A percentile compares a stretch with the other conserved stretches of the same genome.
Conservation (phyloP, 306 rosid genomes). For the Crotalaria pallida region DNA sequence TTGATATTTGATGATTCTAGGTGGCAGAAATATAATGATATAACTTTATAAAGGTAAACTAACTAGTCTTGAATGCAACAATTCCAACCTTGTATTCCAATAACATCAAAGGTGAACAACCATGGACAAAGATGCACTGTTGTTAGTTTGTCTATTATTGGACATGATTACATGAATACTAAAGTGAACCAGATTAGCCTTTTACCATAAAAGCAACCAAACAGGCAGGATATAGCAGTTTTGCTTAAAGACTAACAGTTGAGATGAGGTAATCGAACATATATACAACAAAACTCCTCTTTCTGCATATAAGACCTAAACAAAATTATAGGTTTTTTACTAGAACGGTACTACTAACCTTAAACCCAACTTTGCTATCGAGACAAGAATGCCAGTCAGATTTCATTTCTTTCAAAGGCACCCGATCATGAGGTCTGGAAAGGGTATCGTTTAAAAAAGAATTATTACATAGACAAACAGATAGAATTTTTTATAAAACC, state of each 20-base stretch:
- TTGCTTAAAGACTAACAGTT: background rate
- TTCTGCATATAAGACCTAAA: background rate
- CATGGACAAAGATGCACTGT: background rate
- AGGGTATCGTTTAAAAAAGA: background rate
- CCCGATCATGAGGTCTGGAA: constrained; percentile 87
- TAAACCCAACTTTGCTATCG: constrained; percentile 90
- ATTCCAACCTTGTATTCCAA: background rate
- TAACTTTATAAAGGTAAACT: background rate
- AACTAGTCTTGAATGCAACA: background rate
- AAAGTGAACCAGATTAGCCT: constrained; percentile 6
- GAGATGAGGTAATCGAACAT: background rate
- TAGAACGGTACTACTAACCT: constrained; percentile 44
- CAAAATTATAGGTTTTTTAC: background rate
- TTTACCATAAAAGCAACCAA: background rate
- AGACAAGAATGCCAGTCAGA: constrained; percentile 91
- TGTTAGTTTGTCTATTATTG: background rate
- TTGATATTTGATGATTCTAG: background rate
- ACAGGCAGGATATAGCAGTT: background rate
- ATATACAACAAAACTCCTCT: background rate
- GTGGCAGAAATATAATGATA: background rate
- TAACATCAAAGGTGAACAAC: background rate
- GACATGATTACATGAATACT: no score
- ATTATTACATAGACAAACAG: background rate
- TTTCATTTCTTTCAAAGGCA: constrained; percentile 82
- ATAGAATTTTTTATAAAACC: constrained; percentile 1